phyloP scores from a whole-genome alignment of 345 rosid genomes.

The Gossypium longicalyx region DNA sequence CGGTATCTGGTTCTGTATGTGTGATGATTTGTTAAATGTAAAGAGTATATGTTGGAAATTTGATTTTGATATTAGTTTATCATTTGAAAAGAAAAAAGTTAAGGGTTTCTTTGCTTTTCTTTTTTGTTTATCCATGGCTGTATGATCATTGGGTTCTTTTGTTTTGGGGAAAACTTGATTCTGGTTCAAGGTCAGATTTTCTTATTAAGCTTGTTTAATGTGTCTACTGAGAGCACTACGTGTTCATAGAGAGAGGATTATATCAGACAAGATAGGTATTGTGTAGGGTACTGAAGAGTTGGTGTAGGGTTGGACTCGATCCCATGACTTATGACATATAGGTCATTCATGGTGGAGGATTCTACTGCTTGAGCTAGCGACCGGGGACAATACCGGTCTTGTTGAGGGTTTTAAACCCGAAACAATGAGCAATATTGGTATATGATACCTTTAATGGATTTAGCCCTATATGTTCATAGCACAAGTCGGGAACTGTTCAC shows the following conservation, averaged over 20 bases:
- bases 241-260: not conserved
- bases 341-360: too few relatives aligned
- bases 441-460: too few relatives aligned
- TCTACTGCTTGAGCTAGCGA: too few relatives aligned
- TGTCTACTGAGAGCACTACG: not conserved
- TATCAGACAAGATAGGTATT: not conserved
- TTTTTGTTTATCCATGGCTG: conserved; percentile 9
- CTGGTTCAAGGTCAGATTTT: conserved; percentile 11
- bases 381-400: too few relatives aligned
- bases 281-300: too few relatives aligned
- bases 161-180: conserved; percentile 8
- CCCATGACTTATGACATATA: too few relatives aligned
- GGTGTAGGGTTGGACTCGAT: too few relatives aligned
- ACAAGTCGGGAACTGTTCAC: too few relatives aligned
- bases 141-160: not conserved
- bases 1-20: not conserved
- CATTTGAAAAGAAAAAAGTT: too few relatives aligned
- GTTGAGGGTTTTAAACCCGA: too few relatives aligned
- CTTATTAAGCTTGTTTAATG: not conserved
- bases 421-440: too few relatives aligned
- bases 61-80: not conserved
- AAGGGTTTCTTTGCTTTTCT: conserved; percentile 2
- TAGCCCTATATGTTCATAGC: too few relatives aligned
- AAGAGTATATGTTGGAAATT: conserved; percentile 13
- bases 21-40: conserved; percentile 9